Conservation (phyloP, 202 grass and related monocot species). For the Setaria viridis region DNA sequence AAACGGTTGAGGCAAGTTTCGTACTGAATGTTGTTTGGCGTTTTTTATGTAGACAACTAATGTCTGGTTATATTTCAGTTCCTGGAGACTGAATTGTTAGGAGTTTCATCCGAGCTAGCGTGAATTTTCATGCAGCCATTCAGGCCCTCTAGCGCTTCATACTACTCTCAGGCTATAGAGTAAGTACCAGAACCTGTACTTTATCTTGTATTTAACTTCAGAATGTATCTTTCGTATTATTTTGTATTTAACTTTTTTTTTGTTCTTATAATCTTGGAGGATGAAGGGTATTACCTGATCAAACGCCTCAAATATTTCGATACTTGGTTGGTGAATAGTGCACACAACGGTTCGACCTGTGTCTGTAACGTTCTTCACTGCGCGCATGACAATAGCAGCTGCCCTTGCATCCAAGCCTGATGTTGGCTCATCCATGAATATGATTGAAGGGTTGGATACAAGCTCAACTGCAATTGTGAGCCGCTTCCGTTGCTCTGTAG, state of each 20-base stretch:
- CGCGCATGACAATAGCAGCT: constrained; percentile 89
- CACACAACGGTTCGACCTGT: constrained; percentile 85
- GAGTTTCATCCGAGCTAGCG: neutral
- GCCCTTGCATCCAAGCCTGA: constrained; percentile 87
- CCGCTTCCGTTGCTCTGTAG: constrained; percentile 77
- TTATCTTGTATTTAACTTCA: neutral
- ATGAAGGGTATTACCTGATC: constrained; percentile 66
- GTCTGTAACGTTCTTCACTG: constrained; percentile 76
- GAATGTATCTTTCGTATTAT: neutral
- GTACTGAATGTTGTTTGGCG: neutral
- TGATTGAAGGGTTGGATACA: constrained; percentile 84
- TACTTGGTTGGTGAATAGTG: constrained; percentile 95
- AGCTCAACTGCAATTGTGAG: constrained; percentile 88
- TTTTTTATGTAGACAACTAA: constrained; percentile 3
- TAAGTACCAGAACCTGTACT: neutral
- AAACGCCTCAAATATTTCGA: constrained; percentile 93
- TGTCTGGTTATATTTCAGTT: neutral
- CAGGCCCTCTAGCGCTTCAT: neutral
- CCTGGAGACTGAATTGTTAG: neutral
- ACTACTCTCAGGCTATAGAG: neutral
- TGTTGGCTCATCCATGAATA: constrained; percentile 97
- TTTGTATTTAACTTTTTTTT: neutral
- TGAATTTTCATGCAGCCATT: neutral
- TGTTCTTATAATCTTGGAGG: neutral
- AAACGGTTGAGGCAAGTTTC: neutral